Evolutionary conservation across 208 protist genomes (phyloP), one percentile per base, ranked within the genome.

Genomic region (Lotmaria passim): DNA sequence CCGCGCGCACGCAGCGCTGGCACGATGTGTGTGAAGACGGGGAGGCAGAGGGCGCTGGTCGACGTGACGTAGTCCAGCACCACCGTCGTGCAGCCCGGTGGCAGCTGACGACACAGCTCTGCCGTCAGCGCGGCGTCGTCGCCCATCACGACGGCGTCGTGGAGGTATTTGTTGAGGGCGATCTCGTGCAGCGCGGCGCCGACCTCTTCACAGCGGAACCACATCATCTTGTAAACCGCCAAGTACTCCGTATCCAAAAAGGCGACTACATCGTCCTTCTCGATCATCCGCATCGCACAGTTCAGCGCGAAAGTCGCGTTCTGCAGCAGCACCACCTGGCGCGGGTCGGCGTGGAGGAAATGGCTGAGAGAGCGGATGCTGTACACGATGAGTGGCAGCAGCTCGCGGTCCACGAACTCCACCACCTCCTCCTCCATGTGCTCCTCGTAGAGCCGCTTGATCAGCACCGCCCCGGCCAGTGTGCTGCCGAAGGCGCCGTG

Each of bases 401-500:
- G 87, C 67, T 89, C 73, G 33, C 94, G 83, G 53, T 98, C 94
- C 6, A 97, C 73, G 69, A 93, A 96, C 51, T 87, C 66, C 7
- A 98, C 86, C 41, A 96, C 91, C 65, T 98, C 86, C 10, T 39
- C 23, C 66, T 96, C 90, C 73, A 90, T 90, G 47, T 85, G 67
- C 43, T 76, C 39, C 44, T 96, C 89, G 64, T 89, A 96, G 39
- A 69, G 58, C n/a, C 82, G 81, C 75, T 95, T 95, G 28, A 91
- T 90, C 23, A 76, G 79, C 36, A 94, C 34, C 4, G 86, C 82
- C n/a, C 85, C 82, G 11, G 62, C 65, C 24, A 95, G 69, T 1
- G 86, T 67, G 50, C 92, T 86, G 57, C 94, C 94, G 81, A 98
- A 98, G 17, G 91, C 94, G n/a, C 94, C 94, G 68, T 98, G 94